Base-by-base conservation (phyloP, 768 basidiomycete species). In the Termitomyces sp. region DNA sequence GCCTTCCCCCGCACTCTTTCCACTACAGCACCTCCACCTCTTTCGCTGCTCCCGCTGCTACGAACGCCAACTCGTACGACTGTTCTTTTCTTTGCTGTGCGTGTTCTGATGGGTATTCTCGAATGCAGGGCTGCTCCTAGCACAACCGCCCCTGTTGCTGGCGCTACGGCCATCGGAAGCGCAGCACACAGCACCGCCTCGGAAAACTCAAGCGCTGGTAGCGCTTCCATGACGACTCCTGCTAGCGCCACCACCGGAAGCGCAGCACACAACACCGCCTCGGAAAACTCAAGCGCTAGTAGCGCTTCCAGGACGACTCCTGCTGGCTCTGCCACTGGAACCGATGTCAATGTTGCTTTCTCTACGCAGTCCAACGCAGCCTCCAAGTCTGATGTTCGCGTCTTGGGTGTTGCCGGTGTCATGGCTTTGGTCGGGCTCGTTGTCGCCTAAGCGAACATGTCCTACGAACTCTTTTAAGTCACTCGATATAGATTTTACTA, bases 371-470 rank as follows among this genome's bases (percentile, higher is more conserved):
- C 61, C 54, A 73, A 70, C 46, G 77, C 70, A 46, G 74, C 75
- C 16, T 70, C 64, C 52, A 68, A 66, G 53, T 66, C 63, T 14
- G 64, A 64, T 13, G 52, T 59, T 53, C 69, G 75, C 10, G 66
- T 74, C 0, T 72, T 78, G 63, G 79, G 82, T 18, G 63, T 84
- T 28, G 81, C 79, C 50, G 77, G 77, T 41, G 35, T 83, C 40
- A 70, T 86, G 67, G 82, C 83, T 23, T 64, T 84, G 47, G 68
- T 82, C 56, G 83, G 83, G 44, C 75, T 79, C 55, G 74, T 74
- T 51, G 71, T 85, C 23, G 72, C 83, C 56, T 82, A 58, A 51
- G 49, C 41, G n/a, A n/a, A 18, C 38, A 7, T 16, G 38, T 40
- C 36, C 36, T 38, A 38, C 35, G 36, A 38, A 38, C n/a, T n/a